Base-by-base conservation (phyloP, 2,329 filamentous ascomycete genomes). In the Aureobasidium sp. region DNA sequence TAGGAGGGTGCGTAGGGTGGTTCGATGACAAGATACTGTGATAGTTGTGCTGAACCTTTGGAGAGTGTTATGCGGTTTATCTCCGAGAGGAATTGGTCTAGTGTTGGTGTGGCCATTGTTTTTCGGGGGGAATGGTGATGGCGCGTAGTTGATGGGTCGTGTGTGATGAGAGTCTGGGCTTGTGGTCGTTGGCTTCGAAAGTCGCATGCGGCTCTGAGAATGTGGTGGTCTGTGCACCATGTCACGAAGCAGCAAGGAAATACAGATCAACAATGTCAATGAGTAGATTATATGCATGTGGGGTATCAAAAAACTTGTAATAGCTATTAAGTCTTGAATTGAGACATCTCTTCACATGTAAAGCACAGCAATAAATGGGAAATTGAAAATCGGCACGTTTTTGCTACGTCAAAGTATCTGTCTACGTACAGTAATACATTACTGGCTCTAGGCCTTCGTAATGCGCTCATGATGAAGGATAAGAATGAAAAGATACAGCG, bases 21-120 rank as follows among this genome's bases (percentile, higher is more conserved):
- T 70, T 93, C 89, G 66, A 94, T 86, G 64, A 85, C 82, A 14
- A 95, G 81, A 79, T 85, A 92, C 62, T 85, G 79, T 64, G 87
- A 82, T 14, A 95, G 80, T 64, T 81, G 78, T 36, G 78, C 76
- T 63, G 87, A 88, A 73, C 92, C 82, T 63, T 85, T 84, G 25
- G 75, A 75, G 60, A 81, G 80, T 53, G 92, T 79, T 62, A 88
- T 81, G 25, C 76, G 76, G 58, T 83, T 81, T 60, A 93, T 82
- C 60, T 83, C 82, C 10, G 76, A 74, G 58, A 93, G 82, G 71
- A 92, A 94, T 66, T 87, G 79, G 66, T 85, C 79, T 27, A 89
- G 76, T 47, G 88, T 81, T 75, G 89, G 90, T 32, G 66, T 55
- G 62, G 68, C 67, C 44, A 47, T 59, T 16, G n/a, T 48, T 50